These are phyloP conservation scores for Penicillium subrubescens DNA, from an alignment of 495 filamentous ascomycete genomes.

Conservation along the genomic window DNA sequence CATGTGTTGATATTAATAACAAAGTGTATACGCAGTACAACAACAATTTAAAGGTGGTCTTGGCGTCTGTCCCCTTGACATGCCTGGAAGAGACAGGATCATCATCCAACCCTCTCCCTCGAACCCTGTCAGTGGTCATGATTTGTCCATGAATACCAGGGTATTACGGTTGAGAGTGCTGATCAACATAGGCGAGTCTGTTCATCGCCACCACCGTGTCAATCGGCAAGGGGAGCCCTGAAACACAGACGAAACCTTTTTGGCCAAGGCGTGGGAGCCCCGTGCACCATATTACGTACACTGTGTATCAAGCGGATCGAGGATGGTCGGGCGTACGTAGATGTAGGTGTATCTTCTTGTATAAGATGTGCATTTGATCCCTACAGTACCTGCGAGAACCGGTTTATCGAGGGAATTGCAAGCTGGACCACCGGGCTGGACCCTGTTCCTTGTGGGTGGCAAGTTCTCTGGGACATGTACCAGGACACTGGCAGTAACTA, in stretches of 20 bases:
- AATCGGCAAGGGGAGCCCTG: constrained; percentile 7
- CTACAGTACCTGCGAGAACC: too few species aligned
- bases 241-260: constrained; percentile 18
- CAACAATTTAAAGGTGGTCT: background rate
- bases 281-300: constrained; percentile 14
- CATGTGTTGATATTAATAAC: background rate
- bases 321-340: background rate
- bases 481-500: background rate
- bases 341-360: background rate
- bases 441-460: constrained; percentile 10
- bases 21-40: background rate
- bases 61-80: constrained; percentile 4
- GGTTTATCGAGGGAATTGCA: background rate
- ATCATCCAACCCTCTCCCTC: background rate
- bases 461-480: constrained; percentile 4
- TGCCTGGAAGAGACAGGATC: background rate
- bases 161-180: constrained; percentile 10
- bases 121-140: background rate
- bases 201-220: constrained; percentile 19
- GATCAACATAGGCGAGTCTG: constrained; percentile 1
- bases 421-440: background rate
- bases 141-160: background rate
- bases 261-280: background rate
- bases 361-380: background rate
- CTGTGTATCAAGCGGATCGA: background rate